Percentiles rank a stretch among this genome's conserved stretches.
Conservation (phyloP, 2,329 filamentous ascomycete species). For the Fusarium sororula region DNA sequence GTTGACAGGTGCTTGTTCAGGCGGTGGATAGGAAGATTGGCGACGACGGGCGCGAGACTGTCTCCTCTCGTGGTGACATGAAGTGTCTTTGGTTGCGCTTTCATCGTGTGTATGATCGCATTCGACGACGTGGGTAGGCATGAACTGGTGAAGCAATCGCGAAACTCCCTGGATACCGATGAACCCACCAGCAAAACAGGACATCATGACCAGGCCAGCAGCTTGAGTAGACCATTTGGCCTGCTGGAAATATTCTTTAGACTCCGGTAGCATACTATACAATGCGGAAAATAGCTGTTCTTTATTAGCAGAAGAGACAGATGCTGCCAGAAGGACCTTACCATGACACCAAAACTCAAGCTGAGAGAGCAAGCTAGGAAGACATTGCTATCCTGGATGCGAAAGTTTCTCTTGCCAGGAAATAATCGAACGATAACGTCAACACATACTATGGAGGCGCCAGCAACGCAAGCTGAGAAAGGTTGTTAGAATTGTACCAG, state of each 20-base stretch:
- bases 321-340: slow-evolving; percentile 49
- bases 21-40: slow-evolving; percentile 40
- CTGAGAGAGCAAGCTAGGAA: slow-evolving; percentile 91
- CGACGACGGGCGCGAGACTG: slow-evolving; percentile 47
- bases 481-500: not conserved
- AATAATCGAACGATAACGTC: slow-evolving; percentile 80
- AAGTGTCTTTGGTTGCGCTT: slow-evolving; percentile 47
- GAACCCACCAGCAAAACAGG: slow-evolving; percentile 75
- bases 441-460: slow-evolving; percentile 86
- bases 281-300: slow-evolving; percentile 86
- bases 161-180: slow-evolving; percentile 80
- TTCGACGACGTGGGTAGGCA: slow-evolving; percentile 82
- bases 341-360: slow-evolving; percentile 96
- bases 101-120: slow-evolving; percentile 80
- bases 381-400: slow-evolving; percentile 86
- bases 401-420: slow-evolving; percentile 79
- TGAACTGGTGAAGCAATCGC: slow-evolving; percentile 74
- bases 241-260: slow-evolving; percentile 78
- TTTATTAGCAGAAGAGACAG: slow-evolving; percentile 10
- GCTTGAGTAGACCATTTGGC: slow-evolving; percentile 72
- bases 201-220: slow-evolving; percentile 76
- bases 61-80: slow-evolving; percentile 38
- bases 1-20: slow-evolving; percentile 34
- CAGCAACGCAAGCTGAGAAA: slow-evolving; percentile 68
- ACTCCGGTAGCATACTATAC: slow-evolving; percentile 91